Evolutionary conservation across 2,329 filamentous ascomycete genomes (phyloP).

Genomic region (Penicillium sp.): DNA sequence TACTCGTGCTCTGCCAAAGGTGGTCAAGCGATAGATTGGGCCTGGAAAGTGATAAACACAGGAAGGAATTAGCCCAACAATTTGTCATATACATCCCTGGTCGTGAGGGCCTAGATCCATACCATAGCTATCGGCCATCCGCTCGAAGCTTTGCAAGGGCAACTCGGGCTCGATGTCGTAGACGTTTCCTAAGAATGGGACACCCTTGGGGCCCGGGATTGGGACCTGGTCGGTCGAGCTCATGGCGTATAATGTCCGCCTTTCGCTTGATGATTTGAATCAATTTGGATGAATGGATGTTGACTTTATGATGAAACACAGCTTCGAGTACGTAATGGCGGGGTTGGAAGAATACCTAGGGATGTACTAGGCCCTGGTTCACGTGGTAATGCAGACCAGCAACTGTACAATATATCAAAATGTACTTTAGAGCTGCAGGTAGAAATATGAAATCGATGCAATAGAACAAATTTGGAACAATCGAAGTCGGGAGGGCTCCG

Average conservation of each 20-base stretch:
- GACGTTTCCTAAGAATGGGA: conserved; percentile 59
- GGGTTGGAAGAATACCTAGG: not conserved
- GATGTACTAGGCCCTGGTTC: not conserved
- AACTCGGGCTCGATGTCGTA: conserved; percentile 54
- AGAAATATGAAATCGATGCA: not conserved
- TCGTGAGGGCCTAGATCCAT: conserved; percentile 13
- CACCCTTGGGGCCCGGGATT: conserved; percentile 57
- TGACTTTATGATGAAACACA: not conserved
- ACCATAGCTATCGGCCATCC: conserved; percentile 60
- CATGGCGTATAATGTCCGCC: conserved; percentile 8
- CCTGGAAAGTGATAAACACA: conserved; percentile 30
- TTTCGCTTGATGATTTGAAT: not conserved
- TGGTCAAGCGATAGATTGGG: conserved; percentile 50
- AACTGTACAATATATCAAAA: not conserved
- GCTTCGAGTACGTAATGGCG: not conserved
- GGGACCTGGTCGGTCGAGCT: conserved; percentile 16
- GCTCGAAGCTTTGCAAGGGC: conserved; percentile 47
- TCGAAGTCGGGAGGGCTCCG: too few relatives aligned
- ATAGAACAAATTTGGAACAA: not conserved
- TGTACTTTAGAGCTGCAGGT: not conserved
- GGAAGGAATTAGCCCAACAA: not conserved
- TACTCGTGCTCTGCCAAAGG: conserved; percentile 42
- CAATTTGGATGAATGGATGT: not conserved
- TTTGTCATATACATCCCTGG: not conserved
- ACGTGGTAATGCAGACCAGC: not conserved